These are phyloP conservation scores for Diaporthe humulicola DNA, from an alignment of 2,329 filamentous ascomycete species.

Conservation along the genomic window DNA sequence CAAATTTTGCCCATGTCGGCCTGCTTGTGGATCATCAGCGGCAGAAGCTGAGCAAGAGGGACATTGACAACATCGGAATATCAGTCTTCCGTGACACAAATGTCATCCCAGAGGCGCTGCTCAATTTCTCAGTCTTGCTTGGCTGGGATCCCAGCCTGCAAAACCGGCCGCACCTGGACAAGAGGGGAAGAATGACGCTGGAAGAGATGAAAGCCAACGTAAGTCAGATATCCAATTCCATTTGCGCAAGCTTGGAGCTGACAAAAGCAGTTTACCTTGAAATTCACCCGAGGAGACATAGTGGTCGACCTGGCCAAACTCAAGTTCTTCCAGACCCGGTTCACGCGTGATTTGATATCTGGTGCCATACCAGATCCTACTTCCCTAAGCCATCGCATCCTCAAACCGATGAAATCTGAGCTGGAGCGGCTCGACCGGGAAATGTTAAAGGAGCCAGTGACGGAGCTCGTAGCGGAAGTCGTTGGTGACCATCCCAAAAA, in stretches of 20 bases:
- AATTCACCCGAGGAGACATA: slow-evolving; percentile 92
- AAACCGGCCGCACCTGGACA: slow-evolving; percentile 47
- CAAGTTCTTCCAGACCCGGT: slow-evolving; percentile 74
- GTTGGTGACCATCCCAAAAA: background rate
- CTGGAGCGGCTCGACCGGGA: slow-evolving; percentile 36
- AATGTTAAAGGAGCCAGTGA: background rate
- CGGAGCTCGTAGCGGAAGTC: background rate
- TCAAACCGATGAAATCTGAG: slow-evolving; percentile 42
- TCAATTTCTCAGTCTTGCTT: slow-evolving; percentile 87
- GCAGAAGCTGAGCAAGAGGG: slow-evolving; percentile 89
- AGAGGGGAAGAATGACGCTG: slow-evolving; percentile 79
- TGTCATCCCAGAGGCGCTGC: slow-evolving; percentile 64
- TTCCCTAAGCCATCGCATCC: slow-evolving; percentile 23
- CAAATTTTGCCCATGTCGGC: slow-evolving; percentile 84
- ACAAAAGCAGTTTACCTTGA: slow-evolving; percentile 77
- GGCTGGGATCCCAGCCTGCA: slow-evolving; percentile 80
- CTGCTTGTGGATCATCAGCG: slow-evolving; percentile 77
- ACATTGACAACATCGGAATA: slow-evolving; percentile 64
- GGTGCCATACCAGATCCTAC: slow-evolving; percentile 26
- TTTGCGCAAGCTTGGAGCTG: slow-evolving; percentile 40
- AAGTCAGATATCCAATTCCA: slow-evolving; percentile 48
- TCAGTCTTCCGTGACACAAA: slow-evolving; percentile 62
- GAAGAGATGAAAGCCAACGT: slow-evolving; percentile 78
- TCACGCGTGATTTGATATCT: slow-evolving; percentile 31
- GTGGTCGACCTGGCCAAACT: slow-evolving; percentile 86